Base-by-base conservation (phyloP, 306 rosid species). In the Canavalia ensiformis region DNA sequence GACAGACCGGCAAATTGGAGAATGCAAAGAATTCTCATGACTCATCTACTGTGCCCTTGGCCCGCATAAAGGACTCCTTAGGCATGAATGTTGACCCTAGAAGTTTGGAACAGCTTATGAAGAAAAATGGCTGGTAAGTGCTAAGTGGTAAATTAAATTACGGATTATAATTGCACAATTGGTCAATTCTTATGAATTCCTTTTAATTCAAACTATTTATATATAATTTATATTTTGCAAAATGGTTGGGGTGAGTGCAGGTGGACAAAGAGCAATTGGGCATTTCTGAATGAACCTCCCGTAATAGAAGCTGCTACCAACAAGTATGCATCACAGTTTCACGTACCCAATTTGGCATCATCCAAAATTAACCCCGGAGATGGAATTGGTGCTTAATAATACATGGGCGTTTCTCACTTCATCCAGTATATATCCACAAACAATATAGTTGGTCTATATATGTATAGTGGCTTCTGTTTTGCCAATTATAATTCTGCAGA, bases 261-360 rank as follows among this genome's bases (percentile, higher is more conserved):
- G 98, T 94, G 98, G 98, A 92, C 92, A 0, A 88, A 82, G 78
- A 91, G 98, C 73, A 92, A 54, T 63, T 94, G 87, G 97, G 98
- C 98, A 29, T 94, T 94, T 91, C 91, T 94, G 72, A 94, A 94
- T 56, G 97, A 94, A 57, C 88, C 95, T 4, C 97, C 97, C 0
- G 56, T 41, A 56, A 46, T 3, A 0, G 97, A 94, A 85, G 74
- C 74, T 35, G 71, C 92, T 42, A 34, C 94, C 49, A 83, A 84
- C 76, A 88, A 76, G 41, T 90, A 90, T 75, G 85, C 58, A 0
- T 49, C 97, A 9, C 97, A 94, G 88, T 89, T 87, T 82, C 88
- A 91, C 35, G 89, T 91, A 0, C 89, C 97, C 42, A 46, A 44
- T 39, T 5, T 70, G 81, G 75, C 89, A 47, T 28, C 84, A 12